phyloP scores from a whole-genome alignment of 345 rosid genomes.

The Camelina hispida region DNA sequence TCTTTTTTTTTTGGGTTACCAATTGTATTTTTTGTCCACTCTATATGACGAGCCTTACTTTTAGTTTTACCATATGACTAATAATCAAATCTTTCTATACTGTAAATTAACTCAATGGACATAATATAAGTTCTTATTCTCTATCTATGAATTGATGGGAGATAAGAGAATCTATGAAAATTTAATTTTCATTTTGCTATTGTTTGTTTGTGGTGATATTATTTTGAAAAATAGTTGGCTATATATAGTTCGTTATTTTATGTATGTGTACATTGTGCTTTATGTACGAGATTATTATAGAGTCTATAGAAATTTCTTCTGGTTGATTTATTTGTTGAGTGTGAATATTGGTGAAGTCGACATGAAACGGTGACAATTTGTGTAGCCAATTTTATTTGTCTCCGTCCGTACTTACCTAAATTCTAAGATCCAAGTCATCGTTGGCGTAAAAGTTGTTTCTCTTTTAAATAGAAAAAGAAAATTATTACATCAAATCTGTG shows the following conservation, averaged over 20 bases:
- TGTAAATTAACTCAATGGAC: no score
- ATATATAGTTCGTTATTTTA: neutral
- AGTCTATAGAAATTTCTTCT: neutral
- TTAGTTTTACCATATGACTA: no score
- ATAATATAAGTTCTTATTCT: no score
- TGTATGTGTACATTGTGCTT: neutral
- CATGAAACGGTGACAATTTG: constrained; percentile 24
- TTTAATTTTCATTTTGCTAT: neutral
- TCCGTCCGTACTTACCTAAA: constrained; percentile 13
- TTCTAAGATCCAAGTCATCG: constrained; percentile 15
- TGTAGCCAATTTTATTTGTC: constrained; percentile 17
- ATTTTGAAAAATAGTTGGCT: neutral
- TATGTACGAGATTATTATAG: constrained; percentile 2
- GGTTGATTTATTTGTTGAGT: constrained; percentile 15
- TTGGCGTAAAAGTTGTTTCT: constrained; percentile 22
- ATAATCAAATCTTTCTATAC: no score
- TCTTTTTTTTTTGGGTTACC: no score
- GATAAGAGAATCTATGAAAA: neutral
- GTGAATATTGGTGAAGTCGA: constrained; percentile 35
- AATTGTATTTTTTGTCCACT: no score
- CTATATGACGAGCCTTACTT: no score
- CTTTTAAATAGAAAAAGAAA: constrained; percentile 14
- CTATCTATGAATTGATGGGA: neutral
- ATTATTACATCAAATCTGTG: neutral
- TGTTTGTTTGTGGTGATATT: neutral